A percentile compares a stretch with the other conserved stretches of the same genome.
phyloP scores from a whole-genome alignment of 331 rosid genomes.

The Dryas integrifolia region DNA sequence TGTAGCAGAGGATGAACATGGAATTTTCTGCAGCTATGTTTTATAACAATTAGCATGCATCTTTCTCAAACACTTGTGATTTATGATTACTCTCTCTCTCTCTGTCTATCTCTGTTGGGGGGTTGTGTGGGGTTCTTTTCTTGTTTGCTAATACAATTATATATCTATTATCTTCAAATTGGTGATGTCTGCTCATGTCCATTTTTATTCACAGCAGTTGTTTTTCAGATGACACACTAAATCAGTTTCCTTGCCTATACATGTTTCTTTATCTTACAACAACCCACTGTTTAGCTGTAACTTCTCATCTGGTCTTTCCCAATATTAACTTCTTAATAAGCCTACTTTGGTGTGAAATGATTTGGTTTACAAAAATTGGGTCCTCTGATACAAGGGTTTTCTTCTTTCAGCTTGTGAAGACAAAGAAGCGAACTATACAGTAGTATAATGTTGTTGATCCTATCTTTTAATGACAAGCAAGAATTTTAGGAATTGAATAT shows the following conservation, averaged over 20 bases:
- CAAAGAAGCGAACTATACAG: conserved; percentile 27
- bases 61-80: too few species aligned
- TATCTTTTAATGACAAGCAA: neutral
- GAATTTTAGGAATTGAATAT: neutral
- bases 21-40: too few species aligned
- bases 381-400: conserved; percentile 15
- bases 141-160: neutral
- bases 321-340: neutral
- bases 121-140: neutral
- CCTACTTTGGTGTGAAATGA: too few species aligned
- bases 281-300: neutral
- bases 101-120: neutral
- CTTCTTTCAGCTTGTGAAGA: conserved; percentile 44
- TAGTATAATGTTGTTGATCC: neutral
- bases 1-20: neutral
- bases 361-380: neutral
- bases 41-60: neutral
- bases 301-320: neutral
- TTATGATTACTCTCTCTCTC: neutral
- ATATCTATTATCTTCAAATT: neutral
- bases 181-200: neutral
- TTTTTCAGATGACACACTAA: neutral
- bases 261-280: neutral
- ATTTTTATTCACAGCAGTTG: neutral
- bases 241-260: neutral